Base-by-base conservation (phyloP, 768 basidiomycete species). In the Boletus subparvulus region DNA sequence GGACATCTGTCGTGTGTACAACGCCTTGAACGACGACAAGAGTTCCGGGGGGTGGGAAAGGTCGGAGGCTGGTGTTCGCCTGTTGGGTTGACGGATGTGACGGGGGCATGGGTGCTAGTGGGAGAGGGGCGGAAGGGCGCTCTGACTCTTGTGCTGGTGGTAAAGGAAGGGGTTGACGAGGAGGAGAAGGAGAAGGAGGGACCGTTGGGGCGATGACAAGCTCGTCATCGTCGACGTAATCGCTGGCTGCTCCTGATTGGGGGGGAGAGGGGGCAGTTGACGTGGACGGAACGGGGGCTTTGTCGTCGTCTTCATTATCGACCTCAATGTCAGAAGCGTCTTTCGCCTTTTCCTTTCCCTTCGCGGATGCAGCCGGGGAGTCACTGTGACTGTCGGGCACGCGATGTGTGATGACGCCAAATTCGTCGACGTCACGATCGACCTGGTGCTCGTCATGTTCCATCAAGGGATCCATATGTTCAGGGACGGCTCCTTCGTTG, bases 11-110 rank as follows among this genome's bases (percentile, higher is more conserved):
- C 1, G 88, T 90, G 59, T 90, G 88, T 1, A 90, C 88, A 40
- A 90, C 88, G 47, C 89, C 89, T 70, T 92, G 89, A 0, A 92
- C 89, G 36, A 92, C 87, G 26, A 92, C 89, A 4, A 92, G 78
- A 3, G 89, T 90, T 14, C 89, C 88, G 0, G 88, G 84, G 0
- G 87, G 84, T 36, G 87, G 87, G 66, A 88, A 88, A 52, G 79
- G 78, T 21, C 81, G 74, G n/a, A 58, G 61, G 40, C 19, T 53
- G 45, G 26, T 47, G 39, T 48, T 72, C 21, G 54, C 41, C 13
- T 61, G 64, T 30, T 69, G 65, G 33, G 68, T 48, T 36, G 64
- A 54, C 48, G 66, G 57, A 24, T 70, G 62, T 45, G 69, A 50
- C 42, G 59, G 55, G 16, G 52, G 55, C 32, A 61, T 42, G 54